Conservation (phyloP, 1,284 basidiomycete genomes). For the Meripilus lineatus region DNA sequence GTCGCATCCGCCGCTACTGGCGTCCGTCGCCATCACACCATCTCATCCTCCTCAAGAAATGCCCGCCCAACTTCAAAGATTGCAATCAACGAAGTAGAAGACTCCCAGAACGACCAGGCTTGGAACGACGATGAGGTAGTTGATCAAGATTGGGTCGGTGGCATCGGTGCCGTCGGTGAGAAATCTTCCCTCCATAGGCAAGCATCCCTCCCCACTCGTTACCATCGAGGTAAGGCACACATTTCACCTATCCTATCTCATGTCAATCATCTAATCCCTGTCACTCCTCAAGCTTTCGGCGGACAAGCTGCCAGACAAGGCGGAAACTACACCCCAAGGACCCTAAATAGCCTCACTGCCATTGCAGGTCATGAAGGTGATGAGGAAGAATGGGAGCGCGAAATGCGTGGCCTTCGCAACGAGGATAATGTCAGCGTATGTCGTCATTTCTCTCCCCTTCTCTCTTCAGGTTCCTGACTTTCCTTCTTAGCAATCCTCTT, state of each 20-base stretch:
- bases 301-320: constrained; percentile 45
- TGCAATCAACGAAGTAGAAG: constrained; percentile 54
- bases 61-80: constrained; percentile 56
- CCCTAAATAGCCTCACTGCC: constrained; percentile 74
- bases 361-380: constrained; percentile 81
- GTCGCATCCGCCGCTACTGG: constrained; percentile 19
- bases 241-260: neutral
- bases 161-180: constrained; percentile 76
- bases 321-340: constrained; percentile 62
- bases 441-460: neutral
- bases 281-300: constrained; percentile 46
- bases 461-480: constrained; percentile 8
- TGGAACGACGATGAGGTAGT: constrained; percentile 76
- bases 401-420: constrained; percentile 49
- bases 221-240: constrained; percentile 62
- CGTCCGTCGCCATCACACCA: constrained; percentile 79
- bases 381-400: constrained; percentile 78
- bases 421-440: constrained; percentile 54
- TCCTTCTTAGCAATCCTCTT: constrained; percentile 9
- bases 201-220: constrained; percentile 73
- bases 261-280: constrained; percentile 1
- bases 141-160: constrained; percentile 73
- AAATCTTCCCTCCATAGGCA: constrained; percentile 73
- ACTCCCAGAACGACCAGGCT: constrained; percentile 53
- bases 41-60: constrained; percentile 68